These are phyloP conservation scores for Planoprotostelium fungivorum DNA, from an alignment of 78 protist species.

Conservation along the genomic window DNA sequence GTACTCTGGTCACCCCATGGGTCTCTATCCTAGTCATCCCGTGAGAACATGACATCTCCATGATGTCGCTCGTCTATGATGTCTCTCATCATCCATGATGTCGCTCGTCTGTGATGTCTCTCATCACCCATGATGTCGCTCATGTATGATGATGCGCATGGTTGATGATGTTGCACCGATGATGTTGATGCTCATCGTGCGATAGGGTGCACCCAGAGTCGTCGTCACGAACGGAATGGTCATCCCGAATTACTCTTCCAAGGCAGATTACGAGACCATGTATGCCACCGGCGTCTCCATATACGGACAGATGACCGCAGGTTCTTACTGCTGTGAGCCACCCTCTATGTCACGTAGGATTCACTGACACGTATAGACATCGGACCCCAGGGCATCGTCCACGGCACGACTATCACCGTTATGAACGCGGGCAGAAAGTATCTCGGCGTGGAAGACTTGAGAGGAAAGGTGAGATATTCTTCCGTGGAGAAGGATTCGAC, in stretches of 20 bases:
- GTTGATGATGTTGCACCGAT: background rate
- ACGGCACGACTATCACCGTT: conserved; percentile 88
- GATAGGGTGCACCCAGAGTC: conserved; percentile 57
- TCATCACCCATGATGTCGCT: background rate
- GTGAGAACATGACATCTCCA: background rate
- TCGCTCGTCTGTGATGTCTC: conserved; percentile 10
- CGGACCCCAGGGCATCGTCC: conserved; percentile 90
- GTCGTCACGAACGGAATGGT: conserved; percentile 90
- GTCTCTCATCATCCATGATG: conserved; percentile 3
- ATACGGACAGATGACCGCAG: conserved; percentile 94
- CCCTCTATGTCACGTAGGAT: background rate
- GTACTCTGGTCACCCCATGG: conserved; percentile 86
- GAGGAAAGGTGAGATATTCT: conserved; percentile 8
- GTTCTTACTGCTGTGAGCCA: conserved; percentile 61
- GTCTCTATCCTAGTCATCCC: conserved; percentile 50
- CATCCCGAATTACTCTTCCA: conserved; percentile 84
- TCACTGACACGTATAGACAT: conserved; percentile 17
- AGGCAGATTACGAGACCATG: conserved; percentile 75
- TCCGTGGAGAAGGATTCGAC: background rate
- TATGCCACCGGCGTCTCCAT: conserved; percentile 78
- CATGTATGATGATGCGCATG: conserved; percentile 5
- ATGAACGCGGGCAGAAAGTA: conserved; percentile 89
- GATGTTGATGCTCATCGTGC: too few relatives aligned
- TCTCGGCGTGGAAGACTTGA: conserved; percentile 7
- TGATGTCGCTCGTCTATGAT: conserved; percentile 6